Percentiles rank a stretch among this genome's conserved stretches.
phyloP scores from a whole-genome alignment of 1,139 yeast species.

The Saccharomyces hybrid region DNA sequence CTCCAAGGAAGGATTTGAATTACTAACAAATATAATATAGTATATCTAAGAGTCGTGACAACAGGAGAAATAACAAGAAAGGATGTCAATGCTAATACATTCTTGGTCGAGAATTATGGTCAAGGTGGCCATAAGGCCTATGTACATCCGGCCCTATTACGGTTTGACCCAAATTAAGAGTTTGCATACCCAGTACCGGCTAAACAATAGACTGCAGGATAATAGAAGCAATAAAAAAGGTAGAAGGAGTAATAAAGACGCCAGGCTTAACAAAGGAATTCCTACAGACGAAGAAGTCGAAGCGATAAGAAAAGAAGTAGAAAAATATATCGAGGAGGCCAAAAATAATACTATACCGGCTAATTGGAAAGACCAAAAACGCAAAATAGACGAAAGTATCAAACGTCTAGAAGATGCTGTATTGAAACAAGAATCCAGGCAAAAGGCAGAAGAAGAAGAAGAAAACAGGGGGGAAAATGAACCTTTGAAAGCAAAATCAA shows the following conservation, averaged over 20 bases:
- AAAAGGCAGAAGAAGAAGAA: conserved; percentile 8
- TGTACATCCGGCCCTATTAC: background rate
- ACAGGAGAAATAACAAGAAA: background rate
- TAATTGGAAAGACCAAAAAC: conserved; percentile 16
- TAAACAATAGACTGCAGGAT: background rate
- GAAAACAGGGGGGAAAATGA: conserved; percentile 2
- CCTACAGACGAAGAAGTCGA: conserved; percentile 19
- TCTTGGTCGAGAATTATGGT: background rate
- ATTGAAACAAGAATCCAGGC: conserved; percentile 11
- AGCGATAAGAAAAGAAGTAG: conserved; percentile 18
- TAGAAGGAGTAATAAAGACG: conserved; percentile 8
- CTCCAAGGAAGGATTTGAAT: background rate
- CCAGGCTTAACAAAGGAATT: conserved; percentile 1
- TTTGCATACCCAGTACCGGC: background rate
- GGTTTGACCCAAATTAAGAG: background rate
- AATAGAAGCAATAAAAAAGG: background rate
- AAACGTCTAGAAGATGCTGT: conserved; percentile 20
- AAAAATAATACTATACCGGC: conserved; percentile 11
- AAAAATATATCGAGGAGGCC: conserved; percentile 17
- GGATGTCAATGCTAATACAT: background rate
- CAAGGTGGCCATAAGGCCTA: background rate
- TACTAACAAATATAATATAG: background rate
- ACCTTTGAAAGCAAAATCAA: conserved; percentile 7
- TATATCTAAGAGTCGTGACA: background rate
- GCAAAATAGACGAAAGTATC: conserved; percentile 21